Evolutionary conservation across 176 grass and related monocot genomes (phyloP).

Genomic region (Musa beccarii): DNA sequence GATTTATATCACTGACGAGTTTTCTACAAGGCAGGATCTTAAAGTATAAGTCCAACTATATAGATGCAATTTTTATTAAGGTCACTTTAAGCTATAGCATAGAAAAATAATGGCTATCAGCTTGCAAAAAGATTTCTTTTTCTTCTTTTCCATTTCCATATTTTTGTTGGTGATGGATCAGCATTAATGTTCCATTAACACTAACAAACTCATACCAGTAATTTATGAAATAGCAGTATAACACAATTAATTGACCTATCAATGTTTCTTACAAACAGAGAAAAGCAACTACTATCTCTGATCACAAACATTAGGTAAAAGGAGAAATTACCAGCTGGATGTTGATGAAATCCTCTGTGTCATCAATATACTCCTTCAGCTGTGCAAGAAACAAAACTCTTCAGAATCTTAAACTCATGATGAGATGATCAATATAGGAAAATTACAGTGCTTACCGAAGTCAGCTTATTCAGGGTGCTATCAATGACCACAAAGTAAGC

Average conservation of each 20-base stretch:
- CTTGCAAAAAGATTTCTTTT: background rate
- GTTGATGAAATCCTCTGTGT: conserved; percentile 99
- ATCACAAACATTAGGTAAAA: conserved; percentile 8
- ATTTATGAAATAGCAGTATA: too few species aligned
- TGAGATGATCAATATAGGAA: background rate
- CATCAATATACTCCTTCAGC: conserved; percentile 96
- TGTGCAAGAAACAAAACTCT: conserved; percentile 12
- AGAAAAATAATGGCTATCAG: background rate
- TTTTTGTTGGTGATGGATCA: too few species aligned
- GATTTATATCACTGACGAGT: too few species aligned
- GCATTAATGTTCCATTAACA: too few species aligned
- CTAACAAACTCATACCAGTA: too few species aligned
- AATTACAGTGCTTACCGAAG: conserved; percentile 50
- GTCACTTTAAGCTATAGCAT: background rate
- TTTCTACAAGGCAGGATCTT: too few species aligned
- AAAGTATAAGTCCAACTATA: too few species aligned
- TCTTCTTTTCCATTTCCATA: background rate
- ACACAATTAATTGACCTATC: too few species aligned
- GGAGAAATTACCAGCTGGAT: conserved; percentile 73
- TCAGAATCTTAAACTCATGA: background rate
- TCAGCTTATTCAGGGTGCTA: conserved; percentile 86
- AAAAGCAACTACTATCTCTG: background rate
- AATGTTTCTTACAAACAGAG: background rate
- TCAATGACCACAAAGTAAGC: conserved; percentile 98
- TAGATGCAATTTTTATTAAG: background rate